Evolutionary conservation across 2,329 filamentous ascomycete species (phyloP).

Genomic region (Colletotrichum lupini): DNA sequence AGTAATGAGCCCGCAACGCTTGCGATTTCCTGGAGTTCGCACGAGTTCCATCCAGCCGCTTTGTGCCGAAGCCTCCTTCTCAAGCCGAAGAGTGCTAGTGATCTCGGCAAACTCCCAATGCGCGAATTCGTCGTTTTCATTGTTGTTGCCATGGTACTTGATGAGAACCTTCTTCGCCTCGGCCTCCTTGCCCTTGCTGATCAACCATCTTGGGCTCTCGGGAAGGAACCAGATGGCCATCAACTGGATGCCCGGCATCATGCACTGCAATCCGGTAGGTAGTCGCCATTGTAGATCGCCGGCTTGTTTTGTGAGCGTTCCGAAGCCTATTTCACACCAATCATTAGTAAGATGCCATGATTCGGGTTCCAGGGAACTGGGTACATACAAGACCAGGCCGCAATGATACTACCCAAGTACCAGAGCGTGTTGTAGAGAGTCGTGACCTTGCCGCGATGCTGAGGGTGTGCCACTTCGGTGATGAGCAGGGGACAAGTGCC

Average conservation of each 20-base stretch:
- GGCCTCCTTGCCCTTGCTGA: slow-evolving; percentile 60
- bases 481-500: slow-evolving; percentile 58
- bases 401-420: slow-evolving; percentile 51
- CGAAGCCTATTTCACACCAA: slow-evolving; percentile 42
- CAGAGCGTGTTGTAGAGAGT: slow-evolving; percentile 62
- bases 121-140: slow-evolving; percentile 33
- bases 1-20: slow-evolving; percentile 37
- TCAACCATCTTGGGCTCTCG: slow-evolving; percentile 69
- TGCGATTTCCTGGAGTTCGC: slow-evolving; percentile 44
- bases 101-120: slow-evolving; percentile 37
- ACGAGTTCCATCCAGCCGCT: slow-evolving; percentile 50
- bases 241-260: slow-evolving; percentile 55
- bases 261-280: slow-evolving; percentile 55
- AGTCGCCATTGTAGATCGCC: slow-evolving; percentile 58
- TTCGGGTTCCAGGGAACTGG: neutral
- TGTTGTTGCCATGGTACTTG: slow-evolving; percentile 42
- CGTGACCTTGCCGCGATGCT: slow-evolving; percentile 59
- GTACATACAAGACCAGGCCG: slow-evolving; percentile 54
- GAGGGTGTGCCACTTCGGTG: slow-evolving; percentile 61
- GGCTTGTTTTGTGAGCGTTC: slow-evolving; percentile 51
- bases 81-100: slow-evolving; percentile 53
- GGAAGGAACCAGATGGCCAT: slow-evolving; percentile 58
- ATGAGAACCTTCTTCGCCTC: slow-evolving; percentile 62
- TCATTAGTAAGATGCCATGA: neutral
- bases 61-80: slow-evolving; percentile 48